phyloP scores from a whole-genome alignment of 768 basidiomycete species.

The Neoboletus magnificus region DNA sequence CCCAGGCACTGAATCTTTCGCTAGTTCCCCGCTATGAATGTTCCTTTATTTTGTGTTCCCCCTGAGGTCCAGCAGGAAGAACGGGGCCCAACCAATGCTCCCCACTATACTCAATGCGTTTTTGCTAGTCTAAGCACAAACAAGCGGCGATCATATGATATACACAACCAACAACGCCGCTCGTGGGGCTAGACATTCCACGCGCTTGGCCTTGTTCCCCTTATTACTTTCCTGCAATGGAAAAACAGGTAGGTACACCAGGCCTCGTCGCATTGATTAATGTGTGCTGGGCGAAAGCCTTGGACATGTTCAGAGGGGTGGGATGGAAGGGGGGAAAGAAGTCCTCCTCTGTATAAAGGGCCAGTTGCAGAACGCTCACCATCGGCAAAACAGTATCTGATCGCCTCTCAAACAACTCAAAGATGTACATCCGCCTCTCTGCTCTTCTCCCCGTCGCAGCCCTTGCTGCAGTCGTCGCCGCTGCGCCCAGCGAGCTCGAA shows the following conservation, averaged over 20 bases:
- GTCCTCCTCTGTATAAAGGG: too few species aligned
- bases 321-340: background rate
- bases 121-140: background rate
- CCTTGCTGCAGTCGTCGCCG: background rate
- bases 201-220: too few species aligned
- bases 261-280: background rate
- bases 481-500: constrained; percentile 1
- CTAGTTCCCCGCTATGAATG: too few species aligned
- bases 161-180: background rate
- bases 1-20: too few species aligned
- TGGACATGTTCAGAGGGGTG: background rate
- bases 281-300: background rate
- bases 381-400: too few species aligned
- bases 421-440: constrained; percentile 2
- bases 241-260: too few species aligned
- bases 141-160: background rate
- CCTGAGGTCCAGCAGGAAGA: background rate
- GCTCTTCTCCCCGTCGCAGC: background rate
- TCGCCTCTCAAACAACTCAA: background rate
- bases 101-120: background rate
- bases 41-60: background rate
- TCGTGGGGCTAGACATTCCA: background rate
- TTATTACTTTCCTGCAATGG: too few species aligned
- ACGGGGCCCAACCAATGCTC: background rate
- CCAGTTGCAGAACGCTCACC: too few species aligned